Base-by-base conservation (phyloP, 768 basidiomycete species). In the Naganishia onofrii region DNA sequence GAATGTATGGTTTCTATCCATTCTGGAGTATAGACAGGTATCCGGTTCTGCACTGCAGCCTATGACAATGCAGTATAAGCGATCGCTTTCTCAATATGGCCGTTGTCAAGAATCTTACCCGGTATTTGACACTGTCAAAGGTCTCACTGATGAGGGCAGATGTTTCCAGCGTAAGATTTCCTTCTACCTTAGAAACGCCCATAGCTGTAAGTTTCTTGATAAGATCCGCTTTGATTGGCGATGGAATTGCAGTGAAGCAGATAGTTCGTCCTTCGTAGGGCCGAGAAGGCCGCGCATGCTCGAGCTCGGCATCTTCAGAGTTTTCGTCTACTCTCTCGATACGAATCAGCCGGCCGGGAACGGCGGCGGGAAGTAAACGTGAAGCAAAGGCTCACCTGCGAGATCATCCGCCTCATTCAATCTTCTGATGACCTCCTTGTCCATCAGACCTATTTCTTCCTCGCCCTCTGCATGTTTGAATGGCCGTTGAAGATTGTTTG, bases 111-210 rank as follows among this genome's bases (percentile, higher is more conserved):
- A 8, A 7, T 5, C 85, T 70, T 68, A 90, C 93, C 80, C 78
- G 83, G 78, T 96, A 95, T 76, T 97, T 97, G 15, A 89, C 86
- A 26, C 92, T 88, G 3, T 90, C 90, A 75, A 90, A 88, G n/a
- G 84, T 84, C n/a, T 81, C 82, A 0, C 93, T 91, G 51, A 97
- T 84, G 26, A 97, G 85, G 83, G 95, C 93, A 0, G 92, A 94
- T n/a, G 91, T 89, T 55, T 84, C 84, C 77, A 92, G 89, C 0
- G 92, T 97, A 72, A 95, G 88, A 58, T 90, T 88, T 36, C 82
- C 85, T 19, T 86, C 84, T 53, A 86, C 84, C 48, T 56, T 48
- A 3, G 81, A 81, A 31, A 91, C 93, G 13, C 93, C 93, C 17
- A 96, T 88, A 73, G 93, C 89, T 28, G 86, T 82, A 0, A 90